A percentile compares a stretch with the other conserved stretches of the same genome.
Evolutionary conservation across 1,139 yeast species (phyloP).

Genomic region (Kazachstania sp.): DNA sequence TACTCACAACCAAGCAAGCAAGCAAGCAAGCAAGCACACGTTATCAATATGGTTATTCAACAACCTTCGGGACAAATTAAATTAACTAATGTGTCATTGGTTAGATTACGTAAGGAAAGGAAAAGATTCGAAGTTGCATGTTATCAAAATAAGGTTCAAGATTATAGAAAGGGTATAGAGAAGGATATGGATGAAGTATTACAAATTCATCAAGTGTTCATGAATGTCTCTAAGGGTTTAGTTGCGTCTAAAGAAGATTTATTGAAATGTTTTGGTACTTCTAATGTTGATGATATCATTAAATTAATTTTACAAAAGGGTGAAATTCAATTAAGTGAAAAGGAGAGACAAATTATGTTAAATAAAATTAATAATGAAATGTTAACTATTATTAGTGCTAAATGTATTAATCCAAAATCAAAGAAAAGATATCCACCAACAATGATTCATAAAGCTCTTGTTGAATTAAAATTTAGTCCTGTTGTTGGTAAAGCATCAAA

Average conservation of each 20-base stretch:
- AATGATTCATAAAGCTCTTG: constrained; percentile 81
- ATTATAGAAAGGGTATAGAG: constrained; percentile 80
- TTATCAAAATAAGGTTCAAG: constrained; percentile 94
- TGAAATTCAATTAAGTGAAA: constrained; percentile 88
- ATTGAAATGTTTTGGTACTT: constrained; percentile 62
- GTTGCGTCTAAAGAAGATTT: constrained; percentile 87
- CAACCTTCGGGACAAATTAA: constrained; percentile 87
- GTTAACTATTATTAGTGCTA: constrained; percentile 73
- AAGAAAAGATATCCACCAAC: constrained; percentile 90
- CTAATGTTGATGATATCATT: constrained; percentile 65
- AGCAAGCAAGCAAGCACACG: no score
- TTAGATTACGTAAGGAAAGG: constrained; percentile 81
- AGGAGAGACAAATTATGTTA: constrained; percentile 73
- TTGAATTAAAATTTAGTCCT: constrained; percentile 72
- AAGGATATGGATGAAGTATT: constrained; percentile 92
- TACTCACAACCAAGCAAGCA: not conserved
- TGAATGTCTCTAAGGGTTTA: constrained; percentile 89
- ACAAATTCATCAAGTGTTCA: constrained; percentile 90
- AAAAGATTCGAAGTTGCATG: constrained; percentile 93
- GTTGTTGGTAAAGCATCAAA: constrained; percentile 76
- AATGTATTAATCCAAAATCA: constrained; percentile 83
- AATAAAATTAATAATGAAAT: constrained; percentile 77
- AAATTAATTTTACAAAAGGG: constrained; percentile 79
- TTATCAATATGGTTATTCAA: constrained; percentile 39
- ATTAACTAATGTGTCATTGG: constrained; percentile 88